Base-by-base conservation (phyloP, 495 filamentous ascomycete species). In the Articulospora tetracladia region DNA sequence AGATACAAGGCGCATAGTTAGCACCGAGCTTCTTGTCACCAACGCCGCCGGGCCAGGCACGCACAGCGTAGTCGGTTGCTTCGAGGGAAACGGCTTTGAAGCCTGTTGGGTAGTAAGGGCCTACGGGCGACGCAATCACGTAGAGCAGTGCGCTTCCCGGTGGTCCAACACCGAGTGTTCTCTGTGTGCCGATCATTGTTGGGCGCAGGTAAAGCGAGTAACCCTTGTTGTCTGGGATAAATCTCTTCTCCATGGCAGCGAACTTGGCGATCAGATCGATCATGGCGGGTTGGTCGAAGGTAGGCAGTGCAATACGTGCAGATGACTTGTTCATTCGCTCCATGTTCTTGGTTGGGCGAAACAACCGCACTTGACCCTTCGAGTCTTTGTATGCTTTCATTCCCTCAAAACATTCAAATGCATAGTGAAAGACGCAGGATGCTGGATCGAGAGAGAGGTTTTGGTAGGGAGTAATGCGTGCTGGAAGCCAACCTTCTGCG, bases 291-390 rank as follows among this genome's bases (percentile, higher is more conserved):
- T 85, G 74, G 60, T 87, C 81, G 68, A 98, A 90, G 15, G 84
- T 91, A 27, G 94, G 94, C 41, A 98, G 81, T 4, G 95, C 92
- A 74, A 98, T 97, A 51, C 94, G 88, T 30, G 89, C 81, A 60
- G 88, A 85, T 10, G 92, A 96, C 70, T 87, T 89, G 75, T 96
- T 97, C 72, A 98, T 74, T 47, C 94, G 88, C 58, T 79, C 83
- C 94, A 97, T 97, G 77, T 98, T 98, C 79, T 86, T 92, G 74
- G 94, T 86, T 0, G 94, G 94, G n/a, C 94, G 85, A 82, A 98
- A 98, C 22, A 98, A 75, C 19, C 92, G 86, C 59, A 93, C 83
- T 47, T 85, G 68, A 52, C 90, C 91, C 15, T 81, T 72, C 51
- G 73, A 78, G 74, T 94, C 89, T 69, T 88, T 91, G 80, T 98